These are phyloP conservation scores for Kandelia obovata DNA, from an alignment of 345 rosid species.

Conservation along the genomic window DNA sequence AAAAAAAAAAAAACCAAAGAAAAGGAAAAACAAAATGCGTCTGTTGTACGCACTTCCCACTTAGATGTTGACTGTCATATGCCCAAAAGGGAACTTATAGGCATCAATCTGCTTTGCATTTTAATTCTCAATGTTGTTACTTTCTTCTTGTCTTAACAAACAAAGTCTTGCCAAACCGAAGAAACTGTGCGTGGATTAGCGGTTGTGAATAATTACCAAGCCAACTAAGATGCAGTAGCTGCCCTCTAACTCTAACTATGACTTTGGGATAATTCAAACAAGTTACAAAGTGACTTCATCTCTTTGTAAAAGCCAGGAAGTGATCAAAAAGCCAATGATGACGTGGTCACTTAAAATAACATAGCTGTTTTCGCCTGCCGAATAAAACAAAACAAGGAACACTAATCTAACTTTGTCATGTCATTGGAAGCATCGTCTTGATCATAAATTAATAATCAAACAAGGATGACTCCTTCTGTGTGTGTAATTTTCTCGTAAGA, in stretches of 20 bases:
- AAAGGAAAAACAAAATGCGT: no score
- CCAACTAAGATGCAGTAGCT: no score
- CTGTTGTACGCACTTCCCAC: no score
- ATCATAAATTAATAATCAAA: no score
- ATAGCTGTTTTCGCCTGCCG: conserved; percentile 21
- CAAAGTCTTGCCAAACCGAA: not conserved
- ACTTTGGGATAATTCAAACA: no score
- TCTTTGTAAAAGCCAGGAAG: not conserved
- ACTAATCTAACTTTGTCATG: not conserved
- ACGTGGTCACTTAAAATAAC: conserved; percentile 3
- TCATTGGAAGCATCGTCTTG: conserved; percentile 18
- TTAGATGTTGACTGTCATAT: conserved; percentile 3
- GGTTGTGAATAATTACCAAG: no score
- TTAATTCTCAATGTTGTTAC: conserved; percentile 18
- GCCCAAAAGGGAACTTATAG: not conserved
- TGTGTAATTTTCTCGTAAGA: no score
- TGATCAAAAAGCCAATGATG: not conserved
- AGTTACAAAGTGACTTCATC: no score
- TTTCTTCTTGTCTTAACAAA: conserved; percentile 11
- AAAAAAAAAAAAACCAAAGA: no score
- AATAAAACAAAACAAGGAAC: conserved; percentile 13
- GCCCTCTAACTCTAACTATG: no score
- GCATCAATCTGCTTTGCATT: not conserved
- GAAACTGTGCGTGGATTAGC: not conserved
- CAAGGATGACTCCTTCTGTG: no score